Evolutionary conservation across 2,329 filamentous ascomycete genomes (phyloP).

Genomic region (Botrytis aclada): DNA sequence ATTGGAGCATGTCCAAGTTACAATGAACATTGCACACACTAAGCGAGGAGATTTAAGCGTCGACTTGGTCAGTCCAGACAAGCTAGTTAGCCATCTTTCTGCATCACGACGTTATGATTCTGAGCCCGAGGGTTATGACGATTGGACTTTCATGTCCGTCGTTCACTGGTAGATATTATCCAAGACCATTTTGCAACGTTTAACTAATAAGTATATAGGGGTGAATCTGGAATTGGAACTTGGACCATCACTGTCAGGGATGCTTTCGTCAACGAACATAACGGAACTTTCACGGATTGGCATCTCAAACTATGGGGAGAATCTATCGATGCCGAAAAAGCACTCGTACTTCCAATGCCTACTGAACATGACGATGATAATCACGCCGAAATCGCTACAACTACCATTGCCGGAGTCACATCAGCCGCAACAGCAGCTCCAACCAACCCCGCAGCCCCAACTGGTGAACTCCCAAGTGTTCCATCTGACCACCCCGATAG

Average conservation of each 20-base stretch:
- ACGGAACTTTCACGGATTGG: slow-evolving; percentile 84
- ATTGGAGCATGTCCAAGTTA: slow-evolving; percentile 92
- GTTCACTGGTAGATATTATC: slow-evolving; percentile 73
- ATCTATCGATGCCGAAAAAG: slow-evolving; percentile 70
- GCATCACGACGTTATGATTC: slow-evolving; percentile 69
- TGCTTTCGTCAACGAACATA: slow-evolving; percentile 70
- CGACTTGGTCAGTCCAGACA: slow-evolving; percentile 80
- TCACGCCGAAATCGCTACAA: slow-evolving; percentile 66
- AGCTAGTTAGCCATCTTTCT: slow-evolving; percentile 79
- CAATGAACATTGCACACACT: slow-evolving; percentile 91
- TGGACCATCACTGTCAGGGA: slow-evolving; percentile 94
- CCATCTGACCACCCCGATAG: slow-evolving; percentile 65
- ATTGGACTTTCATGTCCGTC: slow-evolving; percentile 99
- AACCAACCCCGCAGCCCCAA: slow-evolving; percentile 41
- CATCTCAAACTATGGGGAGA: slow-evolving; percentile 94
- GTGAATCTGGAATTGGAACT: slow-evolving; percentile 79
- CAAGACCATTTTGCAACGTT: not conserved
- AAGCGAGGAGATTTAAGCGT: slow-evolving; percentile 89
- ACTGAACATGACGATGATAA: slow-evolving; percentile 79
- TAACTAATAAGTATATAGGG: slow-evolving; percentile 54
- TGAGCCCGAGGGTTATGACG: slow-evolving; percentile 67
- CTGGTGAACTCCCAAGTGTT: slow-evolving; percentile 37
- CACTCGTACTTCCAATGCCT: slow-evolving; percentile 75
- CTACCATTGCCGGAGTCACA: slow-evolving; percentile 51
- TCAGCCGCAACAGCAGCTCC: slow-evolving; percentile 42